phyloP scores from a whole-genome alignment of 2,329 filamentous ascomycete genomes.

The Exophiala lecanii-corni region DNA sequence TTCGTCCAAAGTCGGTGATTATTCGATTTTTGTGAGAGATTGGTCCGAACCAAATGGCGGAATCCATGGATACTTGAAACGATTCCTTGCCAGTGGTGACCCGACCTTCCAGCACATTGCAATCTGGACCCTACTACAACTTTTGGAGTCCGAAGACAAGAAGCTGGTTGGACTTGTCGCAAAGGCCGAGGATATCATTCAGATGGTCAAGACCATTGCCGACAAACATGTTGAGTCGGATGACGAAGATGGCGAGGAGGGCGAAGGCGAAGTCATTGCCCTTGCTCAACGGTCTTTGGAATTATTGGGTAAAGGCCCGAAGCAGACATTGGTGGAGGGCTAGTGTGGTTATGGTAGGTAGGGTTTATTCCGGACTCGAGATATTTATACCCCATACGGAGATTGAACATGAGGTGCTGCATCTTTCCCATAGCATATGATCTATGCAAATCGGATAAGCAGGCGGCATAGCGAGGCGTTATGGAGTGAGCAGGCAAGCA shows the following conservation, averaged over 20 bases:
- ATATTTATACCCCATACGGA: conserved; percentile 21
- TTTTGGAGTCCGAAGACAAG: conserved; percentile 92
- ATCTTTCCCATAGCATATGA: conserved; percentile 6
- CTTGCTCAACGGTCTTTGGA: conserved; percentile 87
- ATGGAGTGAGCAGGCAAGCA: too few species aligned
- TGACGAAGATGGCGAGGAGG: conserved; percentile 80
- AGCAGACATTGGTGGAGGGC: conserved; percentile 74
- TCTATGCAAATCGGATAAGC: conserved; percentile 11
- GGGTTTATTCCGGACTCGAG: conserved; percentile 6
- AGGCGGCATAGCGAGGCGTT: conserved; percentile 24
- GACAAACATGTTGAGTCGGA: conserved; percentile 85
- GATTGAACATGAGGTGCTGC: conserved; percentile 14
- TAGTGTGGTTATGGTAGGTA: conserved; percentile 35
- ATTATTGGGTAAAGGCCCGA: conserved; percentile 71
- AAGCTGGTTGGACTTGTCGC: conserved; percentile 82
- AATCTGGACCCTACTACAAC: conserved; percentile 93
- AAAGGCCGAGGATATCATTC: conserved; percentile 83
- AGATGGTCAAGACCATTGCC: conserved; percentile 86
- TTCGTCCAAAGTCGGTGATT: conserved; percentile 96
- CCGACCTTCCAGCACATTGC: conserved; percentile 98
- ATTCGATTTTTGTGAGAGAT: conserved; percentile 90
- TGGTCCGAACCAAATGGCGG: conserved; percentile 91
- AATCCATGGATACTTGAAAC: conserved; percentile 89
- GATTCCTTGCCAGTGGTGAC: conserved; percentile 90
- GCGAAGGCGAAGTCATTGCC: conserved; percentile 87